These are phyloP conservation scores for Aspergillus neoniger DNA, from an alignment of 2,329 filamentous ascomycete species.

Conservation along the genomic window DNA sequence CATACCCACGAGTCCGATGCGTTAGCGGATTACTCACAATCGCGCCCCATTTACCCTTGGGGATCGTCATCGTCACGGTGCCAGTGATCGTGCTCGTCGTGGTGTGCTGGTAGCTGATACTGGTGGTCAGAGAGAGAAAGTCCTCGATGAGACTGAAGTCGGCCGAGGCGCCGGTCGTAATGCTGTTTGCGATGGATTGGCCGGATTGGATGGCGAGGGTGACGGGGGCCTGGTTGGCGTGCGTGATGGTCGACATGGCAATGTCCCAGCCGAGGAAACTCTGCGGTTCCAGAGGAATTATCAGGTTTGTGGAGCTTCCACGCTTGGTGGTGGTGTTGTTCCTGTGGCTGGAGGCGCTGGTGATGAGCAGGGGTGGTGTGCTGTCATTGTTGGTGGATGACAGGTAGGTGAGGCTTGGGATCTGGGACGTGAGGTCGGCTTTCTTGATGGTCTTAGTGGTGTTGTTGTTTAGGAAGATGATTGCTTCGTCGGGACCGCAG, in stretches of 20 bases:
- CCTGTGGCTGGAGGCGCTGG: background rate
- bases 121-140: conserved; percentile 12
- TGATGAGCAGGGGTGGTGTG: background rate
- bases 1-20: conserved; percentile 19
- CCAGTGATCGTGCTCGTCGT: conserved; percentile 18
- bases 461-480: conserved; percentile 14
- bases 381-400: background rate
- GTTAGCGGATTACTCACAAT: conserved; percentile 23
- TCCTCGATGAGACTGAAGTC: conserved; percentile 9
- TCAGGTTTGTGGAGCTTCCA: conserved; percentile 10
- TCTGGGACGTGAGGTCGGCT: conserved; percentile 12
- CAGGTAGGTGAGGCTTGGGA: conserved; percentile 7
- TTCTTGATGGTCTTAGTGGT: conserved; percentile 17
- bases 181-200: conserved; percentile 19
- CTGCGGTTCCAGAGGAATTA: conserved; percentile 20
- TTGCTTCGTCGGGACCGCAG: conserved; percentile 11
- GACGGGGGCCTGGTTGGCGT: conserved; percentile 19
- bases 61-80: conserved; percentile 23
- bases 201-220: conserved; percentile 17
- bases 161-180: conserved; percentile 12
- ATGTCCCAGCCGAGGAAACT: conserved; percentile 23
- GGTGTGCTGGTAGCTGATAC: conserved; percentile 11
- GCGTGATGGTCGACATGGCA: conserved; percentile 20
- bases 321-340: conserved; percentile 8
- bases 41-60: conserved; percentile 19